These are phyloP conservation scores for Acacia concinna DNA, from an alignment of 331 rosid genomes.

Conservation along the genomic window DNA sequence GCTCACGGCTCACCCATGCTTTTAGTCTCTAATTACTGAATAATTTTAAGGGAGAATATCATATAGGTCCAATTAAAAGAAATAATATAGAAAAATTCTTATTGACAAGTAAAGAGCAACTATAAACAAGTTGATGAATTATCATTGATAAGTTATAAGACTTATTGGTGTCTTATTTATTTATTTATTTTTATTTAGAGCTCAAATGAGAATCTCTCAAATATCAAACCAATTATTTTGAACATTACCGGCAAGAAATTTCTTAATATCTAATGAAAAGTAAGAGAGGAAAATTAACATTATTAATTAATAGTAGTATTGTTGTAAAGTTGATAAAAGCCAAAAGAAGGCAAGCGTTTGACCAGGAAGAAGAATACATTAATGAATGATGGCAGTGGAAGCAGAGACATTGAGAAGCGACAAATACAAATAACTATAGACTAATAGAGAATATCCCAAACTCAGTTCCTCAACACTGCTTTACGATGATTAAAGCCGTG, in stretches of 20 bases:
- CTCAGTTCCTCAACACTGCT: background rate
- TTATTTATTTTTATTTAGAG: too few species aligned
- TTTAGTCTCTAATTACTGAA: background rate
- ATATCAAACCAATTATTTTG: background rate
- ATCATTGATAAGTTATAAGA: too few species aligned
- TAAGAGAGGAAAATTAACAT: background rate
- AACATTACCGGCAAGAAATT: background rate
- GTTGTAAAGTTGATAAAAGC: background rate
- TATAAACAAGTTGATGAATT: too few species aligned
- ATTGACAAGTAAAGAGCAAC: too few species aligned
- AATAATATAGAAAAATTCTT: too few species aligned
- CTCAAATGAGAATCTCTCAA: too few species aligned
- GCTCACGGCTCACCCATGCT: background rate
- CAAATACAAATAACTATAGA: background rate
- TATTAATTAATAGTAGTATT: background rate
- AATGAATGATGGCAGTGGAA: background rate
- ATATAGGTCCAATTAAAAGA: too few species aligned
- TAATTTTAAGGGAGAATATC: background rate
- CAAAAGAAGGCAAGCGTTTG: background rate
- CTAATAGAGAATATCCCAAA: background rate
- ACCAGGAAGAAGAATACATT: background rate
- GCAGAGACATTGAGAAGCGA: background rate
- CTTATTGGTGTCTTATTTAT: too few species aligned
- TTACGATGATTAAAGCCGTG: constrained; percentile 1
- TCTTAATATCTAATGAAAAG: background rate